Conservation (phyloP, 164 flowering plant genomes). For the Aristolochia californica region DNA sequence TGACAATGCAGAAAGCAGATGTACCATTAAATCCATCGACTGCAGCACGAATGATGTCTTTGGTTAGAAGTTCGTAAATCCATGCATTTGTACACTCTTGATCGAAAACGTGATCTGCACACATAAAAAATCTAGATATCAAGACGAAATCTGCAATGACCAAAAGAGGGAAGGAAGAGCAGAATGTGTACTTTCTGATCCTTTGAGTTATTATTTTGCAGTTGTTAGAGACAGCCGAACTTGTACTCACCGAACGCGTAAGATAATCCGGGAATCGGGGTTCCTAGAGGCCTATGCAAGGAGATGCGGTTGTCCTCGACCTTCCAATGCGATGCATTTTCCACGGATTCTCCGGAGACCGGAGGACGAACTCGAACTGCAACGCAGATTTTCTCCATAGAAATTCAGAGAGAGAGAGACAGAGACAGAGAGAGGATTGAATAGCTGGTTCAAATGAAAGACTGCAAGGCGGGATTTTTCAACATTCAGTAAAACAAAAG, state of each 20-base stretch:
- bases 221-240: no score
- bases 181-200: not conserved
- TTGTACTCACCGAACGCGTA: constrained; percentile 56
- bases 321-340: constrained; percentile 43
- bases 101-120: constrained; percentile 53
- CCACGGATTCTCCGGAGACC: not conserved
- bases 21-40: constrained; percentile 86
- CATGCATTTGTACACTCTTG: constrained; percentile 51
- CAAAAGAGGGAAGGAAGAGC: not conserved
- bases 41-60: constrained; percentile 72
- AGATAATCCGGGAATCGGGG: constrained; percentile 48
- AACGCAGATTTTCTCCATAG: constrained; percentile 17
- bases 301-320: constrained; percentile 74
- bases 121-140: not conserved
- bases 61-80: constrained; percentile 58
- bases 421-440: not conserved
- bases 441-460: no score
- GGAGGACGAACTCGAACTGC: constrained; percentile 16
- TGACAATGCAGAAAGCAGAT: not conserved
- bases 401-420: not conserved
- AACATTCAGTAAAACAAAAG: no score
- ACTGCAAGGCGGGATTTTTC: no score
- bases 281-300: constrained; percentile 20
- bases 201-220: no score
- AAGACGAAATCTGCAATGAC: not conserved